Evolutionary conservation across 2,329 filamentous ascomycete genomes (phyloP), one percentile per base, ranked within the genome.

Genomic region (Epichloe scottii): DNA sequence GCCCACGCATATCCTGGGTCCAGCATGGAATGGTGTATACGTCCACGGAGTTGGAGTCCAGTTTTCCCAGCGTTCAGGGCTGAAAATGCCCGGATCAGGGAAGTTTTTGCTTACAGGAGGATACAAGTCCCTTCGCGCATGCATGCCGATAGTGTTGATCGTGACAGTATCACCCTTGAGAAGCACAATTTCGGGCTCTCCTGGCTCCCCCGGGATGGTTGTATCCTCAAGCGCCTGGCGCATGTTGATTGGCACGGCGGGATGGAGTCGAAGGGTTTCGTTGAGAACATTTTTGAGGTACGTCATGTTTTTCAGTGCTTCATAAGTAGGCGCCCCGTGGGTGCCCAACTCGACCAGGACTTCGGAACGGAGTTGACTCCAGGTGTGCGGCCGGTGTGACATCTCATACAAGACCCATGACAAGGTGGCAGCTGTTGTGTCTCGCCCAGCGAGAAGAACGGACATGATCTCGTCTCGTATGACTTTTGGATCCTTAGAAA

Each of bases 391-490:
- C 56, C 86, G 75, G 15, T 81, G 78, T 34, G 83, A 78, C 3
- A 96, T 74, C 66, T 95, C 87, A 66, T 91, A 93, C 53, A 95
- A 75, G 37, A 79, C 74, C 84, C 89, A 95, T 0, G 82, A 85
- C 0, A 96, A 75, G 0, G 86, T 89, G 17, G 77, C 79, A 19
- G 89, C 89, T 0, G 90, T 95, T 6, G 89, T 95, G 66, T 96
- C 90, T 30, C 87, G 78, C 5, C 88, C 89, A 1, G 90, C 90
- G 14, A 96, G 37, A n/a, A 91, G 75, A 11, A 90, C 76, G 8
- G 82, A 81, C 46, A 88, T 78, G 41, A 89, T 73, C 62, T 90
- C 85, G 64, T 90, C 85, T n/a, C 87, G 82, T 33, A 91, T 76
- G 11, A 84, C 74, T 37, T 73, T 73, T 0, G 69, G 68, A 50